Conservation (phyloP, 179 eudicot genomes). For the Beta macrorhiza region DNA sequence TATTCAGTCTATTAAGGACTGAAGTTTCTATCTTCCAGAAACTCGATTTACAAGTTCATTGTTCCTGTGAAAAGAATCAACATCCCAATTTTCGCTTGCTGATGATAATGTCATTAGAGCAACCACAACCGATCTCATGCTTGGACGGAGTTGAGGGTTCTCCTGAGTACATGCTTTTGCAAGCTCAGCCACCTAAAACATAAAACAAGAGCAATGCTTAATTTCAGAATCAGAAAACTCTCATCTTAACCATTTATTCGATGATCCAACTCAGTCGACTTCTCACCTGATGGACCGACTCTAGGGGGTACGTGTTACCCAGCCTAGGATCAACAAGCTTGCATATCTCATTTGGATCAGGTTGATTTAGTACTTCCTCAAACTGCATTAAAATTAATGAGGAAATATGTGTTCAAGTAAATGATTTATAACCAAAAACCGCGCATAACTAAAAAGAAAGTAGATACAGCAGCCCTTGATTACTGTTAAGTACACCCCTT, state of each 20-base stretch:
- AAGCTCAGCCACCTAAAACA: constrained; percentile 53
- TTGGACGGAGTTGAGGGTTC: constrained; percentile 57
- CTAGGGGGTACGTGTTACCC: constrained; percentile 51
- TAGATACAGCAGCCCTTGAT: too few relatives aligned
- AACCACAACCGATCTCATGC: constrained; percentile 63
- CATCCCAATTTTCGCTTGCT: constrained; percentile 53
- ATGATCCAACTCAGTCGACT: background rate
- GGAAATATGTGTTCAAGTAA: background rate
- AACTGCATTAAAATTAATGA: constrained; percentile 38
- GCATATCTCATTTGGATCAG: constrained; percentile 44
- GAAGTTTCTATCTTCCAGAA: constrained; percentile 44
- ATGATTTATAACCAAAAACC: too few relatives aligned
- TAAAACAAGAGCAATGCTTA: background rate
- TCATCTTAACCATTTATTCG: background rate
- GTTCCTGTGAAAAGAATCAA: constrained; percentile 41
- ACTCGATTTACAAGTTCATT: constrained; percentile 41
- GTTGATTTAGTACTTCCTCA: constrained; percentile 46
- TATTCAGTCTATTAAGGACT: background rate
- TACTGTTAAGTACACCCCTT: too few relatives aligned
- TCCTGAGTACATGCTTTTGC: constrained; percentile 67
- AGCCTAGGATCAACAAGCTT: constrained; percentile 60
- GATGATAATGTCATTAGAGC: constrained; percentile 55
- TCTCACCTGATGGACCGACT: constrained; percentile 56
- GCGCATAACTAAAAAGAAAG: too few relatives aligned
- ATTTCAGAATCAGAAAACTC: constrained; percentile 8